Evolutionary conservation across 371 early-diverging fungal species (phyloP).

Genomic region (Mucor lusitanicus): DNA sequence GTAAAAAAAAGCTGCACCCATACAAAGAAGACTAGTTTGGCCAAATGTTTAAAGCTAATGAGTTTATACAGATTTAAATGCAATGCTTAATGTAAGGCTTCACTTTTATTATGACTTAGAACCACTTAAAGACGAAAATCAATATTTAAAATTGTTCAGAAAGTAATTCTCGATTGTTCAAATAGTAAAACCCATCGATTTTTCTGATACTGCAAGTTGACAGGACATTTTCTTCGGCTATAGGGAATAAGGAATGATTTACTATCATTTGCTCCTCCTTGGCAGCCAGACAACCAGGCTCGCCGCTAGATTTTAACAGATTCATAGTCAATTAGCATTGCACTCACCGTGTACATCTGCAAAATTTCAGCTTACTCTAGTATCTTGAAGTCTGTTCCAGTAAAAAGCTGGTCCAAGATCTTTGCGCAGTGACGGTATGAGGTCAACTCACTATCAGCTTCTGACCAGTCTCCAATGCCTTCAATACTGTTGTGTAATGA

Average conservation of each 20-base stretch:
- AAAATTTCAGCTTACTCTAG: slow-evolving; percentile 23
- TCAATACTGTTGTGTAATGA: slow-evolving; percentile 18
- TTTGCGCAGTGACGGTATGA: slow-evolving; percentile 12
- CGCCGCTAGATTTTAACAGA: slow-evolving; percentile 27
- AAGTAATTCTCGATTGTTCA: no score
- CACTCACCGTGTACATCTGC: slow-evolving; percentile 14
- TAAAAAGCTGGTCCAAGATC: no score
- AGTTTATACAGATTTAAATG: no score
- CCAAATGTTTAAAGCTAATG: no score
- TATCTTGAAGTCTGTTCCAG: slow-evolving; percentile 6
- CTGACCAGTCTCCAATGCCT: slow-evolving; percentile 16
- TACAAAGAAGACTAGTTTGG: no score
- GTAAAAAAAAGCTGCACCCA: no score
- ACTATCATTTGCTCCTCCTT: slow-evolving; percentile 20
- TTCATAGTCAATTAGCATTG: slow-evolving; percentile 24
- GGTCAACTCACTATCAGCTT: slow-evolving; percentile 22
- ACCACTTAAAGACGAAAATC: no score
- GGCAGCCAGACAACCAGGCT: slow-evolving; percentile 26
- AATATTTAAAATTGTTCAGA: no score
- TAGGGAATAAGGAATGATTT: slow-evolving; percentile 18
- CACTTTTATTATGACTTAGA: no score
- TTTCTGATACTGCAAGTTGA: slow-evolving; percentile 23
- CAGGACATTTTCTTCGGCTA: slow-evolving; percentile 16
- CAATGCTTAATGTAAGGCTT: no score
- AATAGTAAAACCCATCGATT: no score